These are phyloP conservation scores for Hortiboletus campestris DNA, from an alignment of 768 basidiomycete species.

Conservation along the genomic window DNA sequence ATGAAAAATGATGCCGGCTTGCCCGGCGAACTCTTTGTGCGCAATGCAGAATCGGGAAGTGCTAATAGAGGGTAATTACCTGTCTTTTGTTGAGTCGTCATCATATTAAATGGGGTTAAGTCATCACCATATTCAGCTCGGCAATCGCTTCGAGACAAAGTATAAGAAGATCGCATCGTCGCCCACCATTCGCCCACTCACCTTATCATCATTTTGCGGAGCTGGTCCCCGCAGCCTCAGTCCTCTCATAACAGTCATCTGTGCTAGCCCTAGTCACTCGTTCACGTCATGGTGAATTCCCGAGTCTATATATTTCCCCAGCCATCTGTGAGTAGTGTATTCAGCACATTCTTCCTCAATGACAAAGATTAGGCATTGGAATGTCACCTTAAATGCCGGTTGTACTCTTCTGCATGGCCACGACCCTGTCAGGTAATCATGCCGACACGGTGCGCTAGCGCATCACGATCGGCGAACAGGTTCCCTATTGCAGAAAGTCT, in stretches of 20 bases:
- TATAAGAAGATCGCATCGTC: too few relatives aligned
- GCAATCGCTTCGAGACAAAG: too few relatives aligned
- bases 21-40: too few relatives aligned
- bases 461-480: neutral
- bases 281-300: neutral
- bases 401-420: neutral
- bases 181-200: neutral
- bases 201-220: neutral
- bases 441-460: neutral
- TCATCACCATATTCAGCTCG: too few relatives aligned
- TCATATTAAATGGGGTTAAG: neutral
- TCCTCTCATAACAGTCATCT: neutral
- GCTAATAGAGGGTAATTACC: too few relatives aligned
- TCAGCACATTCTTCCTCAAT: neutral
- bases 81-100: too few relatives aligned
- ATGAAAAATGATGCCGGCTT: too few relatives aligned
- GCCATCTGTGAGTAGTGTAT: neutral
- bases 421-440: neutral
- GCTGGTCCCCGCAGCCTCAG: neutral
- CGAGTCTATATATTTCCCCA: neutral
- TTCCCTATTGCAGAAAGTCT: constrained; percentile 6
- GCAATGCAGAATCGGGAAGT: too few relatives aligned
- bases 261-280: neutral
- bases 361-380: neutral
- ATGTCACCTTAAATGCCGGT: neutral